Evolutionary conservation across 2,329 filamentous ascomycete genomes (phyloP), one percentile per base, ranked within the genome.

Genomic region (Talaromyces piceae): DNA sequence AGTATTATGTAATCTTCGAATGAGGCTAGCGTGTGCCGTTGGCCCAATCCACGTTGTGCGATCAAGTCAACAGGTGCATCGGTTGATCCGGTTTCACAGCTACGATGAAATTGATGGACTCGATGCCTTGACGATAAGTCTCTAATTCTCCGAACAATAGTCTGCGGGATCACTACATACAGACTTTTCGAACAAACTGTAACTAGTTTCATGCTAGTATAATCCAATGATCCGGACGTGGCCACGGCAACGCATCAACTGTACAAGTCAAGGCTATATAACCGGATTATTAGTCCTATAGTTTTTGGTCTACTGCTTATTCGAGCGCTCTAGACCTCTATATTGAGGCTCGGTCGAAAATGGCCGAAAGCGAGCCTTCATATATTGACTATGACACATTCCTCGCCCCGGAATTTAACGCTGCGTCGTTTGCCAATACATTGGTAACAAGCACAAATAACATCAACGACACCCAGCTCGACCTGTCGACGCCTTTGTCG

Each of bases 321-420:
- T n/a, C n/a, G 4, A 44, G 16, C 16, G 22, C 5, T 12, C 23
- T 30, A 26, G 20, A 11, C 37, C 22, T 13, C 28, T n/a, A 12
- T 46, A 27, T 6, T 9, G 20, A 18, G 33, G 7, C 16, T 41
- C 16, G 30, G 16, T n/a, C 22, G 49, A 49, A 45, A 13, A 72
- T 72, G 69, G 60, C 64, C 6, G 66, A 67, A 55, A 58, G 56
- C 13, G 69, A 71, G 48, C 79, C 84, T 37, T 93, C 88, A 7
- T 98, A 98, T 72, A 91, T 98, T 65, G 91, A 97, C 79, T 95
- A 95, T 72, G 89, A 95, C 67, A 80, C 88, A 57, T 95, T 98
- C 63, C 81, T 96, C 57, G 81, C 86, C 45, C 87, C 90, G 9
- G 75, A 80, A 55, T 98, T 98, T 74, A 87, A 84, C 20, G 81